A percentile compares a stretch with the other conserved stretches of the same genome.
Evolutionary conservation across 225 moss, liverwort and hornwort species (phyloP).

Genomic region (Rhytidiadelphus loreus): DNA sequence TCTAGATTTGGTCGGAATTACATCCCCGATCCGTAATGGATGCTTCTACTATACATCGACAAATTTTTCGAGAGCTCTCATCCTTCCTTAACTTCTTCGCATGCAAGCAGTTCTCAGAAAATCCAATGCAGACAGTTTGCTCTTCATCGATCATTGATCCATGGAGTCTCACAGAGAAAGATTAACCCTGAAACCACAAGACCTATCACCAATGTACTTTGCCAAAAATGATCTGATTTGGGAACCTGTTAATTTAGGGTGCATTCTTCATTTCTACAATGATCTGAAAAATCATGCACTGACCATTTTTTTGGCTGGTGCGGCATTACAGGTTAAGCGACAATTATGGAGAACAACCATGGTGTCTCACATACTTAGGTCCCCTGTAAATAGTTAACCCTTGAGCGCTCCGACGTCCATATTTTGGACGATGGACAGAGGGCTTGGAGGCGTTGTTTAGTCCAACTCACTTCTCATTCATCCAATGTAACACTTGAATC

Average conservation of each 20-base stretch:
- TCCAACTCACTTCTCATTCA: too few relatives aligned
- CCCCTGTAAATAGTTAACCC: not conserved
- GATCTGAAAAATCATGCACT: not conserved
- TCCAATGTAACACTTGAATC: too few relatives aligned
- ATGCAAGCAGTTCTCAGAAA: not conserved
- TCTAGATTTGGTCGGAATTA: too few relatives aligned
- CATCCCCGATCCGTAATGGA: too few relatives aligned
- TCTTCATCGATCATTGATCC: not conserved
- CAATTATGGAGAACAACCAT: not conserved
- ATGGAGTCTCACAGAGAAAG: too few relatives aligned
- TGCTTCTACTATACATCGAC: too few relatives aligned
- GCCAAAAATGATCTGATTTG: too few relatives aligned
- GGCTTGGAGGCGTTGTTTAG: too few relatives aligned
- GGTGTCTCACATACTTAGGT: not conserved
- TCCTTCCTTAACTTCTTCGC: not conserved
- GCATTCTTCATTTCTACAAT: not conserved
- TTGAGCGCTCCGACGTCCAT: accelerated
- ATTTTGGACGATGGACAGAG: too few relatives aligned
- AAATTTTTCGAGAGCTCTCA: not conserved
- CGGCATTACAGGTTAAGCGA: not conserved
- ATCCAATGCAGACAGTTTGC: accelerated
- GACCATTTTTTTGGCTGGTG: not conserved
- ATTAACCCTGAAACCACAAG: too few relatives aligned
- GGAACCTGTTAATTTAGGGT: too few relatives aligned
- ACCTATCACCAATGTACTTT: too few relatives aligned